Conservation (phyloP, 495 filamentous ascomycete genomes). For the Lasiosphaeris hirsuta region DNA sequence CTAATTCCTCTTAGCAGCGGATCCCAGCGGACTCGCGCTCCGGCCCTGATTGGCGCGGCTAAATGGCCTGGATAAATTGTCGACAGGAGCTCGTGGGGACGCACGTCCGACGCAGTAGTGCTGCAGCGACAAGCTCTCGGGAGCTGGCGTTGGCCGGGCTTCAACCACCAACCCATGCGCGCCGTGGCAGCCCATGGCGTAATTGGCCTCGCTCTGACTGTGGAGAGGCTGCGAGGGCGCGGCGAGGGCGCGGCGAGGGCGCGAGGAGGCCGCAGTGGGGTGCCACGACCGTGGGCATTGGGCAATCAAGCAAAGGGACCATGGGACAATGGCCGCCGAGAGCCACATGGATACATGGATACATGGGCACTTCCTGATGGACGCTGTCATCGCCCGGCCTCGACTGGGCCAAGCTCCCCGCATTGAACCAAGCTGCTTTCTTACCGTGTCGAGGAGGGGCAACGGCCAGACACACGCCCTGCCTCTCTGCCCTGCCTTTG, state of each 20-base stretch:
- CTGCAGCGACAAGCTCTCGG: constrained; percentile 11
- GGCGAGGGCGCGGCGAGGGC: no score
- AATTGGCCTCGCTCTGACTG: constrained; percentile 15
- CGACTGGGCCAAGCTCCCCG: constrained; percentile 5
- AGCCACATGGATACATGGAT: no score
- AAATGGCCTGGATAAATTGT: constrained; percentile 33
- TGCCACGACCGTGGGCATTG: not conserved
- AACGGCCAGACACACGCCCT: not conserved
- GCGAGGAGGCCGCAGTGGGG: constrained; percentile 3
- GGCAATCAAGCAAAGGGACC: not conserved
- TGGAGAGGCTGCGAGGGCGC: not conserved
- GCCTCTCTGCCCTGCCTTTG: not conserved
- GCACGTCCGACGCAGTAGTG: constrained; percentile 1
- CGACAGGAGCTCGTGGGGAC: constrained; percentile 17
- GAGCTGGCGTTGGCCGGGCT: constrained; percentile 6
- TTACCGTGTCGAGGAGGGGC: no score
- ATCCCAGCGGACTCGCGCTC: constrained; percentile 21
- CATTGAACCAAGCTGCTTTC: not conserved
- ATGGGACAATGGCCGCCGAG: no score
- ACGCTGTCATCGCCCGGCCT: no score
- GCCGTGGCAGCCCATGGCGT: constrained; percentile 24
- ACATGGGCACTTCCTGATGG: no score
- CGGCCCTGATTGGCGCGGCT: constrained; percentile 33
- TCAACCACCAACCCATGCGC: constrained; percentile 6
- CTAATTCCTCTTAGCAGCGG: constrained; percentile 17